A percentile compares a stretch with the other conserved stretches of the same genome.
Evolutionary conservation across 108 stramenopile species (phyloP).

Genomic region (Chaetoceros tenuissimus): DNA sequence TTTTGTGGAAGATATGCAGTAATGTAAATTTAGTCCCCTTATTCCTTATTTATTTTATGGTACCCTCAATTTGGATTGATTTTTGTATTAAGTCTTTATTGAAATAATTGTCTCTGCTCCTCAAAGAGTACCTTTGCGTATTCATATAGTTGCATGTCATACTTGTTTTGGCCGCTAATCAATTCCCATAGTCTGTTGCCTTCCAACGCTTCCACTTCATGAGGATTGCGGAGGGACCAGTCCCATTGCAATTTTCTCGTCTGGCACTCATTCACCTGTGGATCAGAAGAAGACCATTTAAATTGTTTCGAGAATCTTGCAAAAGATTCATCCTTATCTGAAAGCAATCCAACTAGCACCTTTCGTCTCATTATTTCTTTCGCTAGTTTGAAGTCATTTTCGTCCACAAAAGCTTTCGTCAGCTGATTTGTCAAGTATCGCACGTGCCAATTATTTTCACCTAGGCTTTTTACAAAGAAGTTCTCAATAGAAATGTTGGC

Average conservation of each 20-base stretch:
- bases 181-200: constrained; percentile 24
- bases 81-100: not conserved
- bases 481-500: too few relatives aligned
- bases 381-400: constrained; percentile 21
- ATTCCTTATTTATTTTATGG: too few relatives aligned
- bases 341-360: constrained; percentile 28
- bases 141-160: constrained; percentile 32
- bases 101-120: constrained; percentile 14
- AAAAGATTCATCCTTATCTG: constrained; percentile 30
- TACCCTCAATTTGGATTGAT: too few relatives aligned
- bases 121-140: constrained; percentile 32
- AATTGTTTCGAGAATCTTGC: constrained; percentile 28
- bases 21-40: too few relatives aligned
- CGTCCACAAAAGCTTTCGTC: constrained; percentile 19
- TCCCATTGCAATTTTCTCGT: constrained; percentile 30
- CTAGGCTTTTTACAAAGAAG: too few relatives aligned
- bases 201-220: constrained; percentile 26
- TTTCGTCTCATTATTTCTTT: constrained; percentile 33
- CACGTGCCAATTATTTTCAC: constrained; percentile 30
- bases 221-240: constrained; percentile 37
- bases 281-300: constrained; percentile 22
- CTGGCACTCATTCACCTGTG: constrained; percentile 21
- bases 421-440: constrained; percentile 21
- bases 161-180: constrained; percentile 23
- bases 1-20: too few relatives aligned